Conservation (phyloP, 2,329 filamentous ascomycete species). For the Ceratocystis smalleyi region DNA sequence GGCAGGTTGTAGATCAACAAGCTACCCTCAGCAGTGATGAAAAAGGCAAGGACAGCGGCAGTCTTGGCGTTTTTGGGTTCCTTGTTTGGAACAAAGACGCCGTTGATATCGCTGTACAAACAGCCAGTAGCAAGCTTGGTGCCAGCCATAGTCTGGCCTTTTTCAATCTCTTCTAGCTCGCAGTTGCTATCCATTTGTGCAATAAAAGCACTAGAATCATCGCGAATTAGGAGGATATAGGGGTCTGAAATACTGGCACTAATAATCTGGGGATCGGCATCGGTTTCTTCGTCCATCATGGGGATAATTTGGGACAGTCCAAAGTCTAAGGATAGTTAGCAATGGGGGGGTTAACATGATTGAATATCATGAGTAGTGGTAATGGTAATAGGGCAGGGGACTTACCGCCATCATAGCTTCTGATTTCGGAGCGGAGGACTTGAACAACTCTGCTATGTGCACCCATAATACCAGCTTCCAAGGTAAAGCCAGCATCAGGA, state of each 20-base stretch:
- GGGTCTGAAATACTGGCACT: constrained; percentile 76
- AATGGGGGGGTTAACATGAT: background rate
- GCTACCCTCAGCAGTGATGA: constrained; percentile 60
- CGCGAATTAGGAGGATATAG: constrained; percentile 66
- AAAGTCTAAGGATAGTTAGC: constrained; percentile 44
- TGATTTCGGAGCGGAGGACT: constrained; percentile 69
- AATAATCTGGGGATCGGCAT: constrained; percentile 60
- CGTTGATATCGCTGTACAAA: constrained; percentile 54
- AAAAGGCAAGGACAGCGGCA: constrained; percentile 50
- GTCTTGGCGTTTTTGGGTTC: constrained; percentile 26
- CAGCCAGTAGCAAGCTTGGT: constrained; percentile 73
- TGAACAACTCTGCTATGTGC: constrained; percentile 70
- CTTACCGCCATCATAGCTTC: constrained; percentile 80
- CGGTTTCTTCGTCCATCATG: constrained; percentile 81
- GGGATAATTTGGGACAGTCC: constrained; percentile 81
- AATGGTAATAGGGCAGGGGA: constrained; percentile 20
- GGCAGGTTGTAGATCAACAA: constrained; percentile 66
- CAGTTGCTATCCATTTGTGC: constrained; percentile 61
- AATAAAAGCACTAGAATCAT: constrained; percentile 67
- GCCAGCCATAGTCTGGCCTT: constrained; percentile 40
- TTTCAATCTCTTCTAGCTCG: constrained; percentile 70
- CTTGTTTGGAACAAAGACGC: constrained; percentile 38
- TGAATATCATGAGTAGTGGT: constrained; percentile 12
- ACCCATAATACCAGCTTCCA: constrained; percentile 75
- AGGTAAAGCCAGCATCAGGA: constrained; percentile 67